These are phyloP conservation scores for Aspergillus hortae DNA, from an alignment of 2,329 filamentous ascomycete species.

Conservation along the genomic window DNA sequence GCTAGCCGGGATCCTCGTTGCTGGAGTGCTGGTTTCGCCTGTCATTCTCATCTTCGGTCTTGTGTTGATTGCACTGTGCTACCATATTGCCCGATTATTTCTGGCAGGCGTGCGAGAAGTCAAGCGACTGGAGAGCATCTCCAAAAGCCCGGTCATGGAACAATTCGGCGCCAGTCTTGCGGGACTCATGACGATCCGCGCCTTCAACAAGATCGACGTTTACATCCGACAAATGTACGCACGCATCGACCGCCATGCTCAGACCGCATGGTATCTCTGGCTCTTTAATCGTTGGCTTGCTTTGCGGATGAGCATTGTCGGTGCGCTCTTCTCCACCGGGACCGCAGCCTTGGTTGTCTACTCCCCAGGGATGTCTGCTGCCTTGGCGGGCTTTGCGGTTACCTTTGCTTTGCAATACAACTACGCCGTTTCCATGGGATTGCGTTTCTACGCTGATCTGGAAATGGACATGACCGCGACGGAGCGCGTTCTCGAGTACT, in stretches of 20 bases:
- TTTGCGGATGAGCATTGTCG: slow-evolving; percentile 69
- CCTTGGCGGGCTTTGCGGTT: slow-evolving; percentile 71
- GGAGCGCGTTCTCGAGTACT: slow-evolving; percentile 73
- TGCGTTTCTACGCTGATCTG: slow-evolving; percentile 66
- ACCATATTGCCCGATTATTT: slow-evolving; percentile 59
- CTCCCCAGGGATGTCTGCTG: slow-evolving; percentile 60
- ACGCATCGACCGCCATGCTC: slow-evolving; percentile 64
- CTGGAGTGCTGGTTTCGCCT: slow-evolving; percentile 63
- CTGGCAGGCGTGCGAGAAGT: slow-evolving; percentile 58
- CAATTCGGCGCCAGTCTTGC: slow-evolving; percentile 69
- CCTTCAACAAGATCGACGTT: slow-evolving; percentile 63
- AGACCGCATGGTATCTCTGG: slow-evolving; percentile 64
- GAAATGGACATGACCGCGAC: slow-evolving; percentile 78
- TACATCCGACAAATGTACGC: slow-evolving; percentile 68
- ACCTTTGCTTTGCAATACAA: slow-evolving; percentile 72
- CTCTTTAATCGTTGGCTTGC: slow-evolving; percentile 75
- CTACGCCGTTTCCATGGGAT: slow-evolving; percentile 62
- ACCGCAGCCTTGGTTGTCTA: slow-evolving; percentile 64
- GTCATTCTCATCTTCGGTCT: slow-evolving; percentile 61
- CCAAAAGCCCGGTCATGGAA: slow-evolving; percentile 75
- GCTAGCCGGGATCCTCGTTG: slow-evolving; percentile 62
- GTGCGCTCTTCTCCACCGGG: slow-evolving; percentile 64
- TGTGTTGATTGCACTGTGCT: slow-evolving; percentile 55
- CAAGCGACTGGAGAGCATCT: slow-evolving; percentile 67
- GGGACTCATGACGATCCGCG: slow-evolving; percentile 72